These are phyloP conservation scores for Exophiala sideris DNA, from an alignment of 2,329 filamentous ascomycete species.

Conservation along the genomic window DNA sequence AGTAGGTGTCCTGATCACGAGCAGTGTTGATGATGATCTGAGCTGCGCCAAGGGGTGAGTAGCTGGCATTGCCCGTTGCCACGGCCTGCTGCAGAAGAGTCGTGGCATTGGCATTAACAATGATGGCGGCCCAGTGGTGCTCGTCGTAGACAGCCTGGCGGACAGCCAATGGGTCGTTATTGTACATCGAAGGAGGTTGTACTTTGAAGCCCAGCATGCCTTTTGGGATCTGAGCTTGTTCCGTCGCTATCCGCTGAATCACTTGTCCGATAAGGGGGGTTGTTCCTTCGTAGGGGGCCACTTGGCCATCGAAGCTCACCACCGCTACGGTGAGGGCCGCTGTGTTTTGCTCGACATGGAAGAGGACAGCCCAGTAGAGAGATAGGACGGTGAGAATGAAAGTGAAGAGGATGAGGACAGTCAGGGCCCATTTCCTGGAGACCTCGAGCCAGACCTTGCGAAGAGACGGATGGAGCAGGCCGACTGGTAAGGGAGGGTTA, in stretches of 20 bases:
- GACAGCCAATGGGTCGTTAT: constrained; percentile 55
- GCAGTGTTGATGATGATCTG: constrained; percentile 56
- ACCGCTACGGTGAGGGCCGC: constrained; percentile 53
- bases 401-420: constrained; percentile 50
- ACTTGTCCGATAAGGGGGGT: constrained; percentile 56
- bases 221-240: constrained; percentile 40
- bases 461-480: constrained; percentile 32
- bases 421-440: constrained; percentile 5
- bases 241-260: constrained; percentile 40
- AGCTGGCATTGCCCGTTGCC: constrained; percentile 53
- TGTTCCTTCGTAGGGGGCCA: constrained; percentile 49
- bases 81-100: constrained; percentile 55
- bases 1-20: constrained; percentile 55
- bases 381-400: constrained; percentile 58
- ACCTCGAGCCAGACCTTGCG: constrained; percentile 17
- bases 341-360: constrained; percentile 48
- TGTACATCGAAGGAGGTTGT: constrained; percentile 50
- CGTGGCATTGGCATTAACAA: constrained; percentile 62
- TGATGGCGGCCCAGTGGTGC: constrained; percentile 58
- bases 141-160: constrained; percentile 59
- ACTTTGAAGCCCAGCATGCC: constrained; percentile 48
- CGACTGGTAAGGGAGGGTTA: constrained; percentile 25
- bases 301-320: constrained; percentile 61
- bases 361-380: constrained; percentile 61
- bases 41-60: constrained; percentile 58